Conservation (phyloP, 768 basidiomycete genomes). For the Heimioporus sp. region DNA sequence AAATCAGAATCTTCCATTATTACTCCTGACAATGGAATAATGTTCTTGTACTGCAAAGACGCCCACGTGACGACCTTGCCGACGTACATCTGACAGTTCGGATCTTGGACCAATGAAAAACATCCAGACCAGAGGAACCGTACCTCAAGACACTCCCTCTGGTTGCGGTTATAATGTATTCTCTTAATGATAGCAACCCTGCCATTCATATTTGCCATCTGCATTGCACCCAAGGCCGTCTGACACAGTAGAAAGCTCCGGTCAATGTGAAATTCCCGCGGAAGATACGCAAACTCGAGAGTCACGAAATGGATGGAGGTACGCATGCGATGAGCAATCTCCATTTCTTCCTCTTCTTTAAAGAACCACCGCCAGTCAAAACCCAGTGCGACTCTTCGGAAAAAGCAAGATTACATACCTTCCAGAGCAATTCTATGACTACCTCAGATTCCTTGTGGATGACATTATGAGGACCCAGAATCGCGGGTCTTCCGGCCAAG, state of each 20-base stretch:
- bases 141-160: conserved; percentile 13
- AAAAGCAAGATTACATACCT: conserved; percentile 8
- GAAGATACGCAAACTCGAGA: conserved; percentile 27
- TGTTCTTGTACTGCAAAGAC: conserved; percentile 23
- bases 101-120: not conserved
- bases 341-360: not conserved
- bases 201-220: not conserved
- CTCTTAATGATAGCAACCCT: conserved; percentile 26
- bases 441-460: conserved; percentile 9
- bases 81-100: conserved; percentile 15
- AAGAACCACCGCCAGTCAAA: conserved; percentile 12
- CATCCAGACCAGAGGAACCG: not conserved
- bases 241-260: too few relatives aligned
- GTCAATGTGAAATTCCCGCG: conserved; percentile 10
- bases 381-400: not conserved
- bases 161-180: conserved; percentile 2
- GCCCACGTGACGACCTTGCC: conserved; percentile 28
- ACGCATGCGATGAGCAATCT: conserved; percentile 11
- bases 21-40: conserved; percentile 25
- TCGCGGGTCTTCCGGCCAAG: not conserved
- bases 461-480: not conserved
- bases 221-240: not conserved
- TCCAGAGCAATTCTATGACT: conserved; percentile 23
- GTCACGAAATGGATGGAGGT: conserved; percentile 25
- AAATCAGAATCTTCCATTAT: not conserved